These are phyloP conservation scores for Cicer cuneatum DNA, from an alignment of 306 rosid genomes.

Conservation along the genomic window DNA sequence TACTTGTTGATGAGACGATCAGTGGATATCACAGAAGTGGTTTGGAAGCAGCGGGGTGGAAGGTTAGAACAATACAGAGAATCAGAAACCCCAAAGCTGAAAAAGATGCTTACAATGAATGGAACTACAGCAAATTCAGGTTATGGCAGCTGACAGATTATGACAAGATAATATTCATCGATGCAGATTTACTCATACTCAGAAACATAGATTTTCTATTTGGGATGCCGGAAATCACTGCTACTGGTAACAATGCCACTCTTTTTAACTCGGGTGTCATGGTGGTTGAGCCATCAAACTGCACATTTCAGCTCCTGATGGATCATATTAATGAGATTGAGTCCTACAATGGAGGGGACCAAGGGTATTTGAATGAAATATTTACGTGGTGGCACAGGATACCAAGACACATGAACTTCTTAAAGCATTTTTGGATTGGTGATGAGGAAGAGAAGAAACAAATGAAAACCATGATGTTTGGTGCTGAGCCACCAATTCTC, in stretches of 20 bases:
- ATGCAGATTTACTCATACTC: constrained; percentile 83
- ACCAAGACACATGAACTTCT: constrained; percentile 94
- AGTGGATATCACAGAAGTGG: constrained; percentile 84
- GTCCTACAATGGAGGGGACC: constrained; percentile 97
- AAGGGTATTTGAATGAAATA: constrained; percentile 86
- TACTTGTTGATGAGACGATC: constrained; percentile 88
- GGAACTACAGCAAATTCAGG: constrained; percentile 98
- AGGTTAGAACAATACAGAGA: constrained; percentile 76
- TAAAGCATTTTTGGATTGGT: constrained; percentile 94
- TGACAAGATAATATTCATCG: constrained; percentile 94
- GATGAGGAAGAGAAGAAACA: constrained; percentile 79
- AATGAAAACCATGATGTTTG: constrained; percentile 78
- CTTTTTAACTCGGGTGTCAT: constrained; percentile 98
- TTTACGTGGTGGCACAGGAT: constrained; percentile 99
- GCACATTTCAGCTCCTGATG: constrained; percentile 86
- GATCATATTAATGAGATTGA: constrained; percentile 81
- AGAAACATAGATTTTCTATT: constrained; percentile 87
- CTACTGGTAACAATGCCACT: constrained; percentile 88
- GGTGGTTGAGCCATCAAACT: constrained; percentile 95
- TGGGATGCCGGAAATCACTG: constrained; percentile 87
- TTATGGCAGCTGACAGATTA: constrained; percentile 93
- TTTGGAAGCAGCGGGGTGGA: constrained; percentile 96
- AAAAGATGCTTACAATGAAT: constrained; percentile 93
- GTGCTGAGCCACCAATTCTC: constrained; percentile 82
- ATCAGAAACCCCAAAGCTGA: constrained; percentile 97